Evolutionary conservation across 148 eudicot genomes (phyloP).

Genomic region (Polygonum aviculare): DNA sequence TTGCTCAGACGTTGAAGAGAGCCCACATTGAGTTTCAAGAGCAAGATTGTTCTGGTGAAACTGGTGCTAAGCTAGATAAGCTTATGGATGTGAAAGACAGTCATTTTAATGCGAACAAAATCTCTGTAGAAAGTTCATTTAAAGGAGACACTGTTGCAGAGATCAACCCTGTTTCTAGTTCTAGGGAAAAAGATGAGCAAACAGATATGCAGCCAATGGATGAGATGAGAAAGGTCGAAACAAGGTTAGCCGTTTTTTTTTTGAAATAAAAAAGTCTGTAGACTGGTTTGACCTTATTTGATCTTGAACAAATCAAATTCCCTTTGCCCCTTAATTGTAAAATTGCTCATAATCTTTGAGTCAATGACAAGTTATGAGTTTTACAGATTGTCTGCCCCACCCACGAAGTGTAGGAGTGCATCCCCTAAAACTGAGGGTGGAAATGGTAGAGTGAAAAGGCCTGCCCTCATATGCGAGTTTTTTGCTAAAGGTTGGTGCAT

Average conservation of each 20-base stretch:
- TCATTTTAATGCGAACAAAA: conserved; percentile 10
- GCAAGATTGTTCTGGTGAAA: conserved; percentile 12
- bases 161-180: conserved; percentile 17
- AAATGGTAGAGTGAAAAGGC: conserved; percentile 45
- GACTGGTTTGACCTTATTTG: conserved; percentile 10
- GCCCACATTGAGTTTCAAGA: conserved; percentile 9
- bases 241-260: conserved; percentile 41
- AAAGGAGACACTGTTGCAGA: conserved; percentile 19
- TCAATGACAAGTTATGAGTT: conserved; percentile 19
- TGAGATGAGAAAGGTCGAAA: conserved; percentile 22
- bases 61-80: conserved; percentile 15
- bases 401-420: conserved; percentile 45
- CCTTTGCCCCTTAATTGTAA: conserved; percentile 13
- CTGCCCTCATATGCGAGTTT: conserved; percentile 56
- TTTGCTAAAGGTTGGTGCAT: conserved; percentile 95
- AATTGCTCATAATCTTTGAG: conserved; percentile 22
- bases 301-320: conserved; percentile 9
- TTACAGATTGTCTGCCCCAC: conserved; percentile 51
- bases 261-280: conserved; percentile 2
- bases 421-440: conserved; percentile 31
- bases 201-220: conserved; percentile 22
- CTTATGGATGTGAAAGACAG: conserved; percentile 20
- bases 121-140: conserved; percentile 16
- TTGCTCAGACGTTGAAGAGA: conserved; percentile 12
- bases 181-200: conserved; percentile 5